Base-by-base conservation (phyloP, 2,329 filamentous ascomycete species). In the Penicillium sp. region DNA sequence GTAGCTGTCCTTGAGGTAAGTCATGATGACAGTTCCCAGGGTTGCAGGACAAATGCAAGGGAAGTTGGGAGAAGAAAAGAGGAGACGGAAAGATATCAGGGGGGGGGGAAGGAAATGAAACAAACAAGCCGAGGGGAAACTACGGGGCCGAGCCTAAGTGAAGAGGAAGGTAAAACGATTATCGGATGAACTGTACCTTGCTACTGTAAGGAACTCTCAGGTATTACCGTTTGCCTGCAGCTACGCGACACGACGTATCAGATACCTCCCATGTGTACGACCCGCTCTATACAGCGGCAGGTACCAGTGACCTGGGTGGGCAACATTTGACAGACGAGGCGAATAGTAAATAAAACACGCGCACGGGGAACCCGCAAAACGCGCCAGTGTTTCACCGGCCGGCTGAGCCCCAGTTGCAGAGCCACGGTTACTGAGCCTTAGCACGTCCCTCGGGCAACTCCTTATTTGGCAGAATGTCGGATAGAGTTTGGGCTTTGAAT, bases 1-100 rank as follows among this genome's bases (percentile, higher is more conserved):
- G 77, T 92, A 92, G 54, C 80, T 69, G 46, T 69, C 65, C 62
- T 68, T 70, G 61, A 76, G 69, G 38, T 58, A 63, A 57, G 71
- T 70, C 75, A 76, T 76, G 54, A 45, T 62, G 46, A 18, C 41
- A 40, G 16, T 46, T 35, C 35, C 27, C 5, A 14, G 16, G 11
- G 38, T 42, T 44, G n/a, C 30, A 9, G 27, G 38, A 40, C 48
- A 40, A 46, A n/a, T 44, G 54, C 46, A 54, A 58, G 44, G 55
- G 41, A 56, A 54, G 41, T 36, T 45, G 25, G 43, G 44, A 58
- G 39, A 50, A 53, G 55, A 48, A 30, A 14, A 54, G 36, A 49
- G 49, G 44, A 54, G 48, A 50, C 30, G 53, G 49, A 52, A 50
- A 46, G 51, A 44, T 38, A 54, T 54, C 38, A 54, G 47, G 51